Base-by-base conservation (phyloP, 176 grass and related monocot genomes). In the Oryza brachyantha region DNA sequence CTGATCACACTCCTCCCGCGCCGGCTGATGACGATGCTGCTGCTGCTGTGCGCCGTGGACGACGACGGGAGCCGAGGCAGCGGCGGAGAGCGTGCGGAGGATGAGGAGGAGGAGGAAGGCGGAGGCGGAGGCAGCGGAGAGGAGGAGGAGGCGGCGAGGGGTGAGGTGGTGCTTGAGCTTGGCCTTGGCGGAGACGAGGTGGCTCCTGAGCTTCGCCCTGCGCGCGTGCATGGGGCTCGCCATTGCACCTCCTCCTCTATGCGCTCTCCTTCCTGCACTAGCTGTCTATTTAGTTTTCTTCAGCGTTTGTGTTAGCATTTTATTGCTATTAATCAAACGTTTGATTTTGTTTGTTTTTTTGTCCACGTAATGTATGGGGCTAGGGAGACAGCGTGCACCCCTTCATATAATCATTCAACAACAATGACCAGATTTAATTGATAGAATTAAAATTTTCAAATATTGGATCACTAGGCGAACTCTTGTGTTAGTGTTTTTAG, bases 111-210 rank as follows among this genome's bases (percentile, higher is more conserved):
- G 14, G 13, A 88, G 63, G 72, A 70, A 77, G 14, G 75, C 78
- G 19, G 87, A 61, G 60, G 28, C 27, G 7, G 75, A 73, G 54
- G 84, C 26, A 35, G 84, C 74, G 43, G 61, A 71, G 61, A 31
- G 31, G 61, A 86, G 77, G 57, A 91, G 2, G 29, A 87, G 17
- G 48, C 90, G 75, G 66, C 90, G 90, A 59, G 73, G 83, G 34
- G 81, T 91, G 83, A 94, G 17, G 32, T 61, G 75, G 69, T 75
- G 84, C 76, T 86, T 79, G 39, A 88, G 68, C 86, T 84, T 94
- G 24, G 79, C 79, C 74, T 81, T 94, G 65, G 79, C 90, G 66
- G 89, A 72, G 60, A 84, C 52, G 41, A 94, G 70, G 17, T 91
- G 89, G 69, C n/a, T 84, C 86, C 69, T 84, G 75, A 88, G 81